Base-by-base conservation (phyloP, 2,329 filamentous ascomycete genomes). In the Pseudocercospora musae region DNA sequence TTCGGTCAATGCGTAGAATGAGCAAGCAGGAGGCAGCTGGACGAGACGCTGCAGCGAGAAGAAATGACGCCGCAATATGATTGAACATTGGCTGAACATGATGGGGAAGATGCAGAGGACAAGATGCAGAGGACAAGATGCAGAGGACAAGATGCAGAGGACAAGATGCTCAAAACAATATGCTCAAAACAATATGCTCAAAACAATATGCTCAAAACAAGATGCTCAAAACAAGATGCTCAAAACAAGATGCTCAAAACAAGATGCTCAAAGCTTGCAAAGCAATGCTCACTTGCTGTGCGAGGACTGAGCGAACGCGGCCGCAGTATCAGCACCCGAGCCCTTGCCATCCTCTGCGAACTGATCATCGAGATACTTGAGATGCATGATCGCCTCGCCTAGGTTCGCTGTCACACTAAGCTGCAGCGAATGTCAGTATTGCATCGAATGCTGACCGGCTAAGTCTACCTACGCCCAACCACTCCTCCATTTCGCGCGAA, bases 401-500 rank as follows among this genome's bases (percentile, higher is more conserved):
- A 46, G 55, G 31, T 52, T 52, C 15, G 48, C 25, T 15, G 21
- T 31, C 25, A 52, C 48, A 15, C 48, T 25, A 18, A 52, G 48
- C 48, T 52, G 48, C 9, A 25, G 7, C 20, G 15, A 25, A 11
- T 27, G 25, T 25, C 23, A 27, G 15, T 15, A 18, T 29, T 29
- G 23, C 25, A 29, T 18, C 48, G 31, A 25, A n/a, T 18, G 37
- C 37, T 40, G 15, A 25, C 8, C 25, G 13, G 23, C 15, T 8
- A 29, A 29, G 25, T 25, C 21, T 23, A 52, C 48, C 4, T 52
- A 52, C 48, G 21, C 48, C 48, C 21, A 52, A 25, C 48, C 48
- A 52, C 25, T 55, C 20, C 9, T 64, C 42, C 58, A 62, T 58
- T 48, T 64, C 54, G 20, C 46, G 44, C 2, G 62, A 64, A 23